phyloP scores from a whole-genome alignment of 164 flowering plant genomes.

The Buxus sempervirens region DNA sequence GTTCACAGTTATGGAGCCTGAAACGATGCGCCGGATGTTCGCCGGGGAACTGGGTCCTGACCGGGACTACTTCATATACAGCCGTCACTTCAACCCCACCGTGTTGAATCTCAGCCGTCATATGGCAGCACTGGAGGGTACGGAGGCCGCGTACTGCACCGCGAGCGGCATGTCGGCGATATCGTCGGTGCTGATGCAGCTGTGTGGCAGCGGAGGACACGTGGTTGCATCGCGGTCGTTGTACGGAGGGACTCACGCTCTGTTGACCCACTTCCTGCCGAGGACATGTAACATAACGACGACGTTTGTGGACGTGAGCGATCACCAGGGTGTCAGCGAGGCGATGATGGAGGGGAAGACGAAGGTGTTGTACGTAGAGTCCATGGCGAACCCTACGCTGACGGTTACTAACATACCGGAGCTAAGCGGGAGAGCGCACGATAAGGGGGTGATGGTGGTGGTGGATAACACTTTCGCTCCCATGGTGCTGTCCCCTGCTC shows the following conservation, averaged over 20 bases:
- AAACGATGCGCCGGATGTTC: slow-evolving; percentile 84
- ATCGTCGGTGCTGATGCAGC: slow-evolving; percentile 69
- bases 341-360: slow-evolving; percentile 65
- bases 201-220: slow-evolving; percentile 75
- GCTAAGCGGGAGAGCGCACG: slow-evolving; percentile 60
- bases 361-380: slow-evolving; percentile 68
- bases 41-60: slow-evolving; percentile 90
- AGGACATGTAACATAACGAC: slow-evolving; percentile 70
- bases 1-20: slow-evolving; percentile 98
- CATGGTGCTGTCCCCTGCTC: slow-evolving; percentile 81
- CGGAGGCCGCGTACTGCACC: slow-evolving; percentile 97
- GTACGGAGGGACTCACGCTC: slow-evolving; percentile 92
- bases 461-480: slow-evolving; percentile 94
- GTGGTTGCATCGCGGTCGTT: slow-evolving; percentile 70
- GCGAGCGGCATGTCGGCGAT: slow-evolving; percentile 94
- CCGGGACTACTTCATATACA: slow-evolving; percentile 88
- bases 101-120: slow-evolving; percentile 80
- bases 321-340: slow-evolving; percentile 36
- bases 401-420: slow-evolving; percentile 70
- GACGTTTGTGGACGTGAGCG: slow-evolving; percentile 64
- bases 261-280: slow-evolving; percentile 72
- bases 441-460: slow-evolving; percentile 68
- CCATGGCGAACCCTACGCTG: slow-evolving; percentile 80
- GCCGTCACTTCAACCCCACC: slow-evolving; percentile 96
- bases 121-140: slow-evolving; percentile 94